Base-by-base conservation (phyloP, 192 early-diverging fungal genomes). In the Lobosporangium transversale region DNA sequence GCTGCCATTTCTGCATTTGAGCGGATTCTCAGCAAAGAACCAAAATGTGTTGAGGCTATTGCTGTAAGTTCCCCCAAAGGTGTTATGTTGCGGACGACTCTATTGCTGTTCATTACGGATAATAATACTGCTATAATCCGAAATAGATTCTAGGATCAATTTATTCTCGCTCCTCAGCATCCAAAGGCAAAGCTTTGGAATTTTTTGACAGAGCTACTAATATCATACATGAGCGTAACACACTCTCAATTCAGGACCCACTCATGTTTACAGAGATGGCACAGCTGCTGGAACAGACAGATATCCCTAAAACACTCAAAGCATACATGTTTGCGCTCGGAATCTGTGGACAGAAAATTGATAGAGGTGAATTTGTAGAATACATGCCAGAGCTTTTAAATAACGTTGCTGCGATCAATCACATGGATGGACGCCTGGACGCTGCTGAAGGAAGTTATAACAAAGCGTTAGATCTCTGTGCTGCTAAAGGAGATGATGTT, bases 331-430 rank as follows among this genome's bases (percentile, higher is more conserved):
- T 68, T 50, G 80, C 80, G 6, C 58, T 81, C 2, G 68, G 66
- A 44, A 75, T 81, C 29, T 81, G 76, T 62, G 57, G 63, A 20
- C 66, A 68, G 33, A 69, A 65, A 49, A 54, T 66, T 23, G 62
- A 73, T 26, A 63, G 67, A 15, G 71, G 70, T 7, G 71, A 80
- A 47, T 15, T 64, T 26, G 74, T 69, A 0, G 66, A 74, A 23
- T 69, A 69, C 40, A 66, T 84, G 51, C 70, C 89, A 0, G 92
- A 94, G 65, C 79, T 97, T n/a, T 82, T 92, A 76, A 97, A 94
- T 67, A 96, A 97, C 70, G 84, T 97, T 44, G 94, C 87, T n/a
- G 93, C 86, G 2, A 83, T 95, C 60, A 85, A 88, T 47, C 93
- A 94, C 35, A 58, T 87, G 37, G 73, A 76, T 43, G 73, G 73